Conservation (phyloP, 768 basidiomycete species). For the Amanita pallidorosea region DNA sequence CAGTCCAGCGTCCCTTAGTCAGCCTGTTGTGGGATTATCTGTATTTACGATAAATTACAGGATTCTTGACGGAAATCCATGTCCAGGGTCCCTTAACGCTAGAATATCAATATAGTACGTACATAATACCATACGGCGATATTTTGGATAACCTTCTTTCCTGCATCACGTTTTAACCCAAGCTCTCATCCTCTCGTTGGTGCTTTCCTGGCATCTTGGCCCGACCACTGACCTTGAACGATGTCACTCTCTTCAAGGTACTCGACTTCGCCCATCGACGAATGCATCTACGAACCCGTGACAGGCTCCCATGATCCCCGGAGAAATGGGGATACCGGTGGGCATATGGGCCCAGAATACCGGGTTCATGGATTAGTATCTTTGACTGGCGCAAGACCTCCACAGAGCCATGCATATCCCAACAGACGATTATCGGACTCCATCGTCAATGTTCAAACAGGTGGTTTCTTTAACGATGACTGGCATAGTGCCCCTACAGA, state of each 20-base stretch:
- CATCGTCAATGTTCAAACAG: neutral
- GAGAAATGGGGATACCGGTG: neutral
- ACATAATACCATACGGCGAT: conserved; percentile 2
- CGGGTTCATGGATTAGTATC: neutral
- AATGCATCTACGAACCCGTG: neutral
- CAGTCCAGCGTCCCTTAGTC: neutral
- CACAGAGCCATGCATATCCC: neutral
- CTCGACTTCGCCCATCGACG: neutral
- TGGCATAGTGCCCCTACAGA: neutral
- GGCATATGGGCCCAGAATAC: neutral
- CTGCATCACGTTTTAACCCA: neutral
- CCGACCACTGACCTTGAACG: neutral
- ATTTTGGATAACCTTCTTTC: conserved; percentile 7
- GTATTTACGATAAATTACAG: neutral
- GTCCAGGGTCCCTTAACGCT: neutral
- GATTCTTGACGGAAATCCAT: neutral
- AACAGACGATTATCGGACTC: neutral
- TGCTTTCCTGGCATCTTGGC: neutral
- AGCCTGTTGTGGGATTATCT: neutral
- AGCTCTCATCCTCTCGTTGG: neutral
- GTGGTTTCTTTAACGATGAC: neutral
- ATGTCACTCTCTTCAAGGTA: neutral
- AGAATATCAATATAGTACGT: conserved; percentile 1
- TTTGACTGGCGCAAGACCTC: neutral
- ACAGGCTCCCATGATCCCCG: neutral